Evolutionary conservation across 1,284 basidiomycete species (phyloP).

Genomic region (Fomitiporia mediterranea): DNA sequence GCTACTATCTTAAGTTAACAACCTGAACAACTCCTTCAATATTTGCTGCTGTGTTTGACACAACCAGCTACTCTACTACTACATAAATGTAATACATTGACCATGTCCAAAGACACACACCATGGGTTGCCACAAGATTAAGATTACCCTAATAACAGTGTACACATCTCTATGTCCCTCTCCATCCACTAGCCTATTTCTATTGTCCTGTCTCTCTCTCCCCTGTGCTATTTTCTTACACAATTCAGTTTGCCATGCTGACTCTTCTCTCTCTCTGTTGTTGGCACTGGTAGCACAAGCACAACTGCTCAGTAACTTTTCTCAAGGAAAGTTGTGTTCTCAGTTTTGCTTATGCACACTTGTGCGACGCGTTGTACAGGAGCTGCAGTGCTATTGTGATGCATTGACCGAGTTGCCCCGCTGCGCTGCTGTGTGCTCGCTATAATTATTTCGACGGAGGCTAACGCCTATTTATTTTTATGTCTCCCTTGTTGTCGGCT

Average conservation of each 20-base stretch:
- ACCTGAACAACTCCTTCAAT: no score
- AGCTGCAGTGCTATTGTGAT: no score
- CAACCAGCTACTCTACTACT: no score
- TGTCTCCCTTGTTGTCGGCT: background rate
- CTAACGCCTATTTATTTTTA: conserved; percentile 4
- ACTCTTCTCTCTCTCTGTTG: background rate
- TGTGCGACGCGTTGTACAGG: background rate
- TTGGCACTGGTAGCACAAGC: conserved; percentile 33
- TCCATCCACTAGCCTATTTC: background rate
- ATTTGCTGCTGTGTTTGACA: no score
- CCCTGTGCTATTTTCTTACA: no score
- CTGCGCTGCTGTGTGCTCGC: no score
- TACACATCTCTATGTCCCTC: conserved; percentile 8
- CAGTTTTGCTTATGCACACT: background rate
- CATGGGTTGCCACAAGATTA: conserved; percentile 23
- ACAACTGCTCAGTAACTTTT: conserved; percentile 44
- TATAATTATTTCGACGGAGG: background rate
- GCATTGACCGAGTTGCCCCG: background rate
- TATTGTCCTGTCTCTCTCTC: no score
- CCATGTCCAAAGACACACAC: no score
- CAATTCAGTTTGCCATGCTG: no score
- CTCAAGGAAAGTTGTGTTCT: conserved; percentile 34
- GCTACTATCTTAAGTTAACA: no score
- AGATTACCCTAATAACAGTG: conserved; percentile 22
- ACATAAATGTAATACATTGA: no score